These are phyloP conservation scores for Vaccinium vitisidaea DNA, from an alignment of 148 eudicot genomes.

Conservation along the genomic window DNA sequence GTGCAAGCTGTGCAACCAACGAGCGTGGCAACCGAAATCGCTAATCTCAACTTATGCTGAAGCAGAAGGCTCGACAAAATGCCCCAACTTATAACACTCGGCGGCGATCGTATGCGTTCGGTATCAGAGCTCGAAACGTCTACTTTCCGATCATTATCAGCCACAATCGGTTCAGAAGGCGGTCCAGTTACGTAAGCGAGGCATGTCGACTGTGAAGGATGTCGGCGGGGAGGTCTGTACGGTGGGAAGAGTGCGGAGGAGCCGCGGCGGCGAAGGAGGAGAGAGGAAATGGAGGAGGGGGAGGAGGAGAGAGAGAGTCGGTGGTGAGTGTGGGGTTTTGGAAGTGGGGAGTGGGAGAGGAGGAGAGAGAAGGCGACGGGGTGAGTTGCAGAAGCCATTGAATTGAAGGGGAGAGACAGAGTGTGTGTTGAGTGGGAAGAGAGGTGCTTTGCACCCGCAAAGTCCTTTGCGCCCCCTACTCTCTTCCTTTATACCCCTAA, in stretches of 20 bases:
- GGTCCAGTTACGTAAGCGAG: slow-evolving; percentile 69
- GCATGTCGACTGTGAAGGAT: not conserved
- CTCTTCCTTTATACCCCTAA: too few relatives aligned
- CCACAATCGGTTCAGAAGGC: slow-evolving; percentile 50
- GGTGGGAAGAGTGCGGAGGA: slow-evolving; percentile 16
- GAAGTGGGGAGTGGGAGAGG: not conserved
- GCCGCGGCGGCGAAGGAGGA: not conserved
- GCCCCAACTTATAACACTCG: slow-evolving; percentile 64
- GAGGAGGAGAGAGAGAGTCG: slow-evolving; percentile 21
- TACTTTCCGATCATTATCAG: slow-evolving; percentile 41
- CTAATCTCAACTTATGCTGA: slow-evolving; percentile 55
- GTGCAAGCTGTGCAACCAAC: slow-evolving; percentile 66
- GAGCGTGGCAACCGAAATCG: slow-evolving; percentile 49
- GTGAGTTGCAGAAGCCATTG: slow-evolving; percentile 31
- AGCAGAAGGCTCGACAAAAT: slow-evolving; percentile 52
- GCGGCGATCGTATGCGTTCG: slow-evolving; percentile 26
- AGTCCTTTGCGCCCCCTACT: too few relatives aligned
- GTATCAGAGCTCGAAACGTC: slow-evolving; percentile 16
- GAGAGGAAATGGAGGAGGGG: slow-evolving; percentile 25
- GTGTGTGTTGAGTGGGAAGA: not conserved
- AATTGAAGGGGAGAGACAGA: not conserved
- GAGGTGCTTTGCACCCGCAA: too few relatives aligned
- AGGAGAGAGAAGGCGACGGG: slow-evolving; percentile 17
- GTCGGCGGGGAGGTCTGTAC: slow-evolving; percentile 6
- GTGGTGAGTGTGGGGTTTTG: not conserved